Evolutionary conservation across 225 moss, liverwort and hornwort genomes (phyloP).

Genomic region (Thuidium tamariscinum): DNA sequence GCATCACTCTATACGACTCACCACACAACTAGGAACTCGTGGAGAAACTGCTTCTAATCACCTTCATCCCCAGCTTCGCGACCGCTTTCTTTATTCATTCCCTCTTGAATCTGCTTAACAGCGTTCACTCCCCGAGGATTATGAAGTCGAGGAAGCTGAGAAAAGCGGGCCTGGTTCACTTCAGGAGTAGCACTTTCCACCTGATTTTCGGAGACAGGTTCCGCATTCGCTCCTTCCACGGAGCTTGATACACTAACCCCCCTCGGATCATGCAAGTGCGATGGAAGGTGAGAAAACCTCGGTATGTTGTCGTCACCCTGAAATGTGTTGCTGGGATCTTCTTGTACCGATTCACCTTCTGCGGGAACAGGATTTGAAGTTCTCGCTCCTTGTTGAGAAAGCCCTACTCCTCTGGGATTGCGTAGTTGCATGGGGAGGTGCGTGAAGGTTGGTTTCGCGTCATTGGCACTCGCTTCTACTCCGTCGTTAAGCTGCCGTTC

Average conservation of each 20-base stretch:
- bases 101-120: conserved; percentile 18
- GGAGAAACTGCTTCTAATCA: not conserved
- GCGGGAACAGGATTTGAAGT: not conserved
- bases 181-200: conserved; percentile 1
- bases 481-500: conserved; percentile 8
- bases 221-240: not conserved
- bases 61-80: not conserved
- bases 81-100: not conserved
- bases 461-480: conserved; percentile 1
- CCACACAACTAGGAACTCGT: not conserved
- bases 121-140: conserved; percentile 31
- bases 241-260: conserved; percentile 1
- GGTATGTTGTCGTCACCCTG: not conserved
- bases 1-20: not conserved
- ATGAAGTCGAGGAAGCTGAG: conserved; percentile 34
- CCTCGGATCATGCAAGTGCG: conserved; percentile 15
- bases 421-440: conserved; percentile 18
- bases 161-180: conserved; percentile 3
- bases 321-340: not conserved
- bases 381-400: conserved; percentile 9
- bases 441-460: conserved; percentile 12
- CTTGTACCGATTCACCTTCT: not conserved
- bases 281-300: conserved; percentile 16
- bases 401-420: conserved; percentile 35
- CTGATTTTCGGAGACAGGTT: conserved; percentile 1